These are phyloP conservation scores for Lycium barbarum DNA, from an alignment of 257 asterid genomes.

Conservation along the genomic window DNA sequence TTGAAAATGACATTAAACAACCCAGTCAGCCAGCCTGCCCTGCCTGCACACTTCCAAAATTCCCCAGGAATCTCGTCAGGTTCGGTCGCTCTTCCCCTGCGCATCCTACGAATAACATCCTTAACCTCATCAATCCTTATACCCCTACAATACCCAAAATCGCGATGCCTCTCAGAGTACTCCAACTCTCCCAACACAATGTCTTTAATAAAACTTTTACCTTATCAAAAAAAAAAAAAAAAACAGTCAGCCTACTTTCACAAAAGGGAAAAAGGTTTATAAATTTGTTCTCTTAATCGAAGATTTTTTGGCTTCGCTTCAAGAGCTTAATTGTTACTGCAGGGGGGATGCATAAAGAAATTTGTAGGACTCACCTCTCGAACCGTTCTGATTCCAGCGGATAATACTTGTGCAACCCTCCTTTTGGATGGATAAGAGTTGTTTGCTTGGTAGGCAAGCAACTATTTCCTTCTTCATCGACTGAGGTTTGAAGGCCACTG, in stretches of 20 bases:
- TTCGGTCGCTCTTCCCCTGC: too few relatives aligned
- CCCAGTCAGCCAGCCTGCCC: too few relatives aligned
- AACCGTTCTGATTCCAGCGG: constrained; percentile 65
- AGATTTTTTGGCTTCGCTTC: background rate
- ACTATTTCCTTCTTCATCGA: constrained; percentile 60
- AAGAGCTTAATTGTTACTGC: background rate
- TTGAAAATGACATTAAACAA: too few relatives aligned
- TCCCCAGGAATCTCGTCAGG: too few relatives aligned
- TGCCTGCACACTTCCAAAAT: too few relatives aligned
- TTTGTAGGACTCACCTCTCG: constrained; percentile 51
- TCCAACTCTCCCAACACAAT: too few relatives aligned
- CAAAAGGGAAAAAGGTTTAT: background rate
- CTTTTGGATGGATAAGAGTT: constrained; percentile 51
- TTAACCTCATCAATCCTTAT: too few relatives aligned
- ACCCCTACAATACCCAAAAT: too few relatives aligned
- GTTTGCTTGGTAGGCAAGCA: constrained; percentile 66
- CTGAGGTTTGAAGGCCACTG: constrained; percentile 65
- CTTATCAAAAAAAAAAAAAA: too few relatives aligned
- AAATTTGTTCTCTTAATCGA: background rate
- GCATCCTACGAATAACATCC: too few relatives aligned
- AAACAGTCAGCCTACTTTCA: background rate
- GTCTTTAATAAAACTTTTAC: too few relatives aligned
- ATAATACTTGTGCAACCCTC: constrained; percentile 55
- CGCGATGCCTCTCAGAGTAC: too few relatives aligned
- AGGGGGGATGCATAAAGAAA: background rate